Evolutionary conservation across 768 basidiomycete genomes (phyloP).

Genomic region (Pulveroboletus sp.): DNA sequence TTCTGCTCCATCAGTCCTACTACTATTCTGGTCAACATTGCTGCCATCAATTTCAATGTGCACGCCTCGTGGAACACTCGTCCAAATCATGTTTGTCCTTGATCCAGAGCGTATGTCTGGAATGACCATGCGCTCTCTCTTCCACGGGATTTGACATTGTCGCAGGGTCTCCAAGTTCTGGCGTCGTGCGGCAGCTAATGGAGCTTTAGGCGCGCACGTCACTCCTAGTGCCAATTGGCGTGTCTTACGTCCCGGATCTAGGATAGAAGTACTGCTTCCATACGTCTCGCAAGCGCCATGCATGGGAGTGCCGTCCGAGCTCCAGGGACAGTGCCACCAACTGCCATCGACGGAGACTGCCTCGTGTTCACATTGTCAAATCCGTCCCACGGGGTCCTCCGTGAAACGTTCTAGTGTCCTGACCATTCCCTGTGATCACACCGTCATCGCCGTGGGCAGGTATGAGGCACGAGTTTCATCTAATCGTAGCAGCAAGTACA

Average conservation of each 20-base stretch:
- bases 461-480: conserved; percentile 17
- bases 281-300: conserved; percentile 1
- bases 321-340: conserved; percentile 7
- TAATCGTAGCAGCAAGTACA: conserved; percentile 7
- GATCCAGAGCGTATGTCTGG: background rate
- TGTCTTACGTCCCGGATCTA: conserved; percentile 14
- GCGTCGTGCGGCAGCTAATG: background rate
- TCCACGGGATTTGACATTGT: background rate
- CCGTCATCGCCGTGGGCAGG: conserved; percentile 11
- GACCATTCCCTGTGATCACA: conserved; percentile 7
- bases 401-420: conserved; percentile 8
- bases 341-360: conserved; percentile 13
- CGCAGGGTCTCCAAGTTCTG: background rate
- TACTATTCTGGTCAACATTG: background rate
- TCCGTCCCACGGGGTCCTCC: conserved; percentile 14
- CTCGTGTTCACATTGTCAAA: conserved; percentile 27
- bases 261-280: conserved; percentile 7
- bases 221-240: background rate
- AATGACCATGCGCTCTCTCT: background rate
- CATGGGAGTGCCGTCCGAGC: conserved; percentile 1
- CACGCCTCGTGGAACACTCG: conserved; percentile 7
- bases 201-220: background rate
- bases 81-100: background rate
- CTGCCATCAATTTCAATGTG: conserved; percentile 1
- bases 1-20: background rate